These are phyloP conservation scores for Candolleomyces aberdarensis DNA, from an alignment of 768 basidiomycete species.

Conservation along the genomic window DNA sequence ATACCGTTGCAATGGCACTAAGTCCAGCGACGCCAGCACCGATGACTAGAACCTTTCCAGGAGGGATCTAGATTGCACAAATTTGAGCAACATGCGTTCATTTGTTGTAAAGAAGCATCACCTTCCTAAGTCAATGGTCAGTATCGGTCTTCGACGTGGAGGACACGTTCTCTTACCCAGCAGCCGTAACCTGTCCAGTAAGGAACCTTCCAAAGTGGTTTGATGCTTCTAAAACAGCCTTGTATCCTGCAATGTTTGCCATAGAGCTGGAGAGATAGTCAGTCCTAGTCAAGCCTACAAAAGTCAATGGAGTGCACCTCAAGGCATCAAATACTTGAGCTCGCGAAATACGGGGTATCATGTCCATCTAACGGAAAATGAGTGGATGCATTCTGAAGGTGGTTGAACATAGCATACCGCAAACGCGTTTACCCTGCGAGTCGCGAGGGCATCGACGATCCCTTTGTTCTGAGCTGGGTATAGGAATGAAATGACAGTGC, in stretches of 20 bases:
- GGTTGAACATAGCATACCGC: slow-evolving; percentile 37
- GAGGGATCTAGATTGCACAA: slow-evolving; percentile 57
- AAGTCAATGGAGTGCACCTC: slow-evolving; percentile 43
- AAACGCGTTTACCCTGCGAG: slow-evolving; percentile 66
- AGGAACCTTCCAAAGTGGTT: slow-evolving; percentile 88
- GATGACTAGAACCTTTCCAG: slow-evolving; percentile 83
- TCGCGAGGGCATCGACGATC: slow-evolving; percentile 67
- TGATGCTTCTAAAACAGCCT: slow-evolving; percentile 87
- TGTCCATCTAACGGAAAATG: slow-evolving; percentile 58
- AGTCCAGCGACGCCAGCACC: slow-evolving; percentile 89
- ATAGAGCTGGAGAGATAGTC: slow-evolving; percentile 59
- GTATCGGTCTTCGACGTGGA: not conserved
- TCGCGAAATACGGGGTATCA: slow-evolving; percentile 87
- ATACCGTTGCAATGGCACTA: slow-evolving; percentile 86
- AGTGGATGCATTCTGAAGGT: not conserved
- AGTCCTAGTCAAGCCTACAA: slow-evolving; percentile 2
- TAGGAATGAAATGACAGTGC: slow-evolving; percentile 80
- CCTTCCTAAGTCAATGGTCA: slow-evolving; percentile 26
- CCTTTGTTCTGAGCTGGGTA: slow-evolving; percentile 81
- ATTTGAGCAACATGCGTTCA: not conserved
- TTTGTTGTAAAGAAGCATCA: slow-evolving; percentile 7
- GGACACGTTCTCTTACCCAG: slow-evolving; percentile 57
- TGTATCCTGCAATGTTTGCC: slow-evolving; percentile 94
- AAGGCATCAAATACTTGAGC: slow-evolving; percentile 89
- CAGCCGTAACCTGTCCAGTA: slow-evolving; percentile 89